Percentiles rank a stretch among this genome's conserved stretches.
Conservation (phyloP, 331 rosid genomes). For the Malus hybrid region DNA sequence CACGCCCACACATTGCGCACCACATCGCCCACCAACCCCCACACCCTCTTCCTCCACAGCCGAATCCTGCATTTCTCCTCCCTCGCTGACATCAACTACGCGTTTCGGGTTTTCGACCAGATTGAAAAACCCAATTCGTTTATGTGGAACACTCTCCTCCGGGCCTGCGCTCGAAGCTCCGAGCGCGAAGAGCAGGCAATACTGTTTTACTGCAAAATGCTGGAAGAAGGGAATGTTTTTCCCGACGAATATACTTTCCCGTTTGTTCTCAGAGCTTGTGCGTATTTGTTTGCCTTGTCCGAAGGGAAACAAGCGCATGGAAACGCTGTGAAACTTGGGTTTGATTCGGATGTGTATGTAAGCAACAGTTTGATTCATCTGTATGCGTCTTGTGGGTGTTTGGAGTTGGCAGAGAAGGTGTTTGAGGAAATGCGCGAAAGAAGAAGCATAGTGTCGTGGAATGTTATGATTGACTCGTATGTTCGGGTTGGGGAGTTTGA, state of each 20-base stretch:
- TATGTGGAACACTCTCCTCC: constrained; percentile 77
- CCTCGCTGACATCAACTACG: constrained; percentile 36
- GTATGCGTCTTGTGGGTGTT: constrained; percentile 53
- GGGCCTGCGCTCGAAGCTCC: constrained; percentile 51
- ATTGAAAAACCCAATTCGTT: constrained; percentile 52
- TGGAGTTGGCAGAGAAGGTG: constrained; percentile 47
- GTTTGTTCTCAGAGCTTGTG: constrained; percentile 69
- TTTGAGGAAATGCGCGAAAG: constrained; percentile 36
- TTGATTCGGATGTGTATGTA: constrained; percentile 42
- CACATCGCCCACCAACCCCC: constrained; percentile 27
- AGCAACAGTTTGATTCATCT: constrained; percentile 77
- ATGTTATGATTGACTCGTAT: constrained; percentile 60
- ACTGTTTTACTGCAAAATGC: constrained; percentile 35
- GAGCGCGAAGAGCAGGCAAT: constrained; percentile 32
- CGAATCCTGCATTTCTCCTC: constrained; percentile 51
- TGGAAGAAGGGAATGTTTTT: constrained; percentile 25
- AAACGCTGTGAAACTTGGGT: constrained; percentile 54
- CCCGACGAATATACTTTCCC: constrained; percentile 70
- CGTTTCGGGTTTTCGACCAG: constrained; percentile 45
- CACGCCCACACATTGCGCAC: constrained; percentile 70
- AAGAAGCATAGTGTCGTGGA: constrained; percentile 71
- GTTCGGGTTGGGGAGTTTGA: constrained; percentile 44
- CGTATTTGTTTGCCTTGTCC: constrained; percentile 44
- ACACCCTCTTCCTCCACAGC: constrained; percentile 35
- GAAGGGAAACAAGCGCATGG: constrained; percentile 76